Conservation (phyloP, 306 rosid genomes). For the Vachellia collinsii region DNA sequence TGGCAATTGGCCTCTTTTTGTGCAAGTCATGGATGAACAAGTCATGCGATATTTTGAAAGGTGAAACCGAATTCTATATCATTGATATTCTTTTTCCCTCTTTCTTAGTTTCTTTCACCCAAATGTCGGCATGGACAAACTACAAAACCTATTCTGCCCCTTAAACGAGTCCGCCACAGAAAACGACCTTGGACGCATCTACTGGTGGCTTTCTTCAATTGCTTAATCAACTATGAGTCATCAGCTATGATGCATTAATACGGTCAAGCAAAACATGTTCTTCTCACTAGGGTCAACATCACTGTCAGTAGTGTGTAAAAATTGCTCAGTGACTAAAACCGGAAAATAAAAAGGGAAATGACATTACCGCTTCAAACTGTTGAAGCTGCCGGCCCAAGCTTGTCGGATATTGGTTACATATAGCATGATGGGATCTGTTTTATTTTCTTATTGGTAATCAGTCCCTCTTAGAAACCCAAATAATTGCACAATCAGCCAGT, state of each 20-base stretch:
- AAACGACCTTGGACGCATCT: background rate
- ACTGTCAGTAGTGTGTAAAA: conserved; percentile 2
- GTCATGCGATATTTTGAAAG: background rate
- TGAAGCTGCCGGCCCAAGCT: conserved; percentile 54
- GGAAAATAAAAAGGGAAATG: conserved; percentile 45
- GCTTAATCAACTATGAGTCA: background rate
- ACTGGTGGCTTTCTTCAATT: background rate
- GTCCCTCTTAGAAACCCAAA: conserved; percentile 7
- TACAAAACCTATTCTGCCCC: background rate
- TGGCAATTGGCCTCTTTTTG: background rate
- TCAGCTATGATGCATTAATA: background rate
- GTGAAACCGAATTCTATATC: too few relatives aligned
- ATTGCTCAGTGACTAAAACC: conserved; percentile 37
- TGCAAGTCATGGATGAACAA: background rate
- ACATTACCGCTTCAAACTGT: conserved; percentile 33
- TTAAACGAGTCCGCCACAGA: background rate
- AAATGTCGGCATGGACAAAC: background rate
- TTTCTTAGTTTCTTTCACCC: too few relatives aligned
- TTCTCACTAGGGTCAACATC: conserved; percentile 13
- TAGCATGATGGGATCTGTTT: background rate
- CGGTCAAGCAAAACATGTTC: background rate
- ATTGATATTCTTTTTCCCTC: too few relatives aligned
- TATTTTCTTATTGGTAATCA: background rate
- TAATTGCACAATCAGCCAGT: conserved; percentile 54
- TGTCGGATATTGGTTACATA: conserved; percentile 31